Evolutionary conservation across 768 basidiomycete species (phyloP), one percentile per base, ranked within the genome.

Genomic region (Termitomyces sp.): DNA sequence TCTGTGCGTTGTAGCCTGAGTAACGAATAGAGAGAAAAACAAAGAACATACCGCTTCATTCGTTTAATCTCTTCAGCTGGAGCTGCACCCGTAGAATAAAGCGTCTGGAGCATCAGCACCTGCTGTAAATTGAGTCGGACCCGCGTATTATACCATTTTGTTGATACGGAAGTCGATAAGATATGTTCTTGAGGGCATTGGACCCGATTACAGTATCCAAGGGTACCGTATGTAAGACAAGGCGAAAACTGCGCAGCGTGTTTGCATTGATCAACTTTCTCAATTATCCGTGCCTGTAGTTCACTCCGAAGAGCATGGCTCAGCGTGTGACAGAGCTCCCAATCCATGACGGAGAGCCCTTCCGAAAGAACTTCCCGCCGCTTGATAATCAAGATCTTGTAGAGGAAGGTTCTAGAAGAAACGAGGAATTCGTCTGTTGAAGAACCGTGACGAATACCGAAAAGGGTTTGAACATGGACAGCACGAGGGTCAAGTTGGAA

Each of bases 41-140:
- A 24, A 19, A 26, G 12, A 17, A 47, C 59, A 14, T 57, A 66
- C 69, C 64, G 56, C 56, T 65, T 64, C 51, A 63, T 56, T 11
- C 24, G 52, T 34, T 34, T 47, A 30, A 59, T 47, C 37, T 64
- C 60, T 19, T 44, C n/a, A 17, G 11, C n/a, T 12, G 30, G 3
- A 26, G 46, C 37, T 45, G 17, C 41, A 47, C 63, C 57, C 14
- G 66, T 53, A 10, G 61, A 60, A 8, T 38, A 40, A 2, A 40
- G 26, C 11, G 17, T 59, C 26, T 79, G 71, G 41, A 77, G 69
- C 15, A 84, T 78, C 45, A 71, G 59, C 2, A 84, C 75, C 47
- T 83, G 79, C 45, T 75, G 74, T 1, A 85, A 55, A 58, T 80
- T 74, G 28, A 79, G 62, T 4, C 73, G 65, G 7, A 82, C 64